Conservation (phyloP, 139 green algal genomes). For the Chlorella sp. region DNA sequence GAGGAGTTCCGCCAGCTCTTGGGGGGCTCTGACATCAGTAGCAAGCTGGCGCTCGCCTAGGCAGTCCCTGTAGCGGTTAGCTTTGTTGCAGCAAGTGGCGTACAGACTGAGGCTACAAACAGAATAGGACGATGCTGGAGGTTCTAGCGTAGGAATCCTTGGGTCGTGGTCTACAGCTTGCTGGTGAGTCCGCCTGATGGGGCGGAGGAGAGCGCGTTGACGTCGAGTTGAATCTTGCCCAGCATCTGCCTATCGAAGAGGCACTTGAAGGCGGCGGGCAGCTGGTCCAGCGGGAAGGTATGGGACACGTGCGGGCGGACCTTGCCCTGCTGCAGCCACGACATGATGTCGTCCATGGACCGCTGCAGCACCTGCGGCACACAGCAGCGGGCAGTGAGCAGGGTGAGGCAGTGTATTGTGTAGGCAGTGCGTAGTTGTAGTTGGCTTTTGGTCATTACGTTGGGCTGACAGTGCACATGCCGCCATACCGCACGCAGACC, state of each 20-base stretch:
- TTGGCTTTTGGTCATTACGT: neutral
- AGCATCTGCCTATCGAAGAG: constrained; percentile 47
- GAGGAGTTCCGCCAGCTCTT: constrained; percentile 19
- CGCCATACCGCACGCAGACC: too few relatives aligned
- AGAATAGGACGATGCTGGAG: too few relatives aligned
- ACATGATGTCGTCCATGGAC: constrained; percentile 49
- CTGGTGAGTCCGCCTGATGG: too few relatives aligned
- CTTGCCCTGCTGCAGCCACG: constrained; percentile 38
- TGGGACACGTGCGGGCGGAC: constrained; percentile 53
- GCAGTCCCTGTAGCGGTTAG: too few relatives aligned
- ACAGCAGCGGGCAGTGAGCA: too few relatives aligned
- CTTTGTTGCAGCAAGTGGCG: too few relatives aligned
- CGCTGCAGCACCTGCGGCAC: constrained; percentile 43
- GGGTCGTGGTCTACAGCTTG: too few relatives aligned
- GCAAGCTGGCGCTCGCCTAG: constrained; percentile 20
- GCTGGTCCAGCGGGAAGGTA: constrained; percentile 26
- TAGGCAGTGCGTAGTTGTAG: neutral
- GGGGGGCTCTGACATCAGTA: constrained; percentile 17
- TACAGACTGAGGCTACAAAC: too few relatives aligned
- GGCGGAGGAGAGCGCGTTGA: too few relatives aligned
- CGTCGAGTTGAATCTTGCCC: constrained; percentile 65
- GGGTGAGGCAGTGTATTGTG: too few relatives aligned
- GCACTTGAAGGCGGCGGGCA: constrained; percentile 5
- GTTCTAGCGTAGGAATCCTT: too few relatives aligned
- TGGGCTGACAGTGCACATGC: too few relatives aligned